Percentiles rank a stretch among this genome's conserved stretches.
phyloP scores from a whole-genome alignment of 257 asterid species.

The Nicotiana paniculata region DNA sequence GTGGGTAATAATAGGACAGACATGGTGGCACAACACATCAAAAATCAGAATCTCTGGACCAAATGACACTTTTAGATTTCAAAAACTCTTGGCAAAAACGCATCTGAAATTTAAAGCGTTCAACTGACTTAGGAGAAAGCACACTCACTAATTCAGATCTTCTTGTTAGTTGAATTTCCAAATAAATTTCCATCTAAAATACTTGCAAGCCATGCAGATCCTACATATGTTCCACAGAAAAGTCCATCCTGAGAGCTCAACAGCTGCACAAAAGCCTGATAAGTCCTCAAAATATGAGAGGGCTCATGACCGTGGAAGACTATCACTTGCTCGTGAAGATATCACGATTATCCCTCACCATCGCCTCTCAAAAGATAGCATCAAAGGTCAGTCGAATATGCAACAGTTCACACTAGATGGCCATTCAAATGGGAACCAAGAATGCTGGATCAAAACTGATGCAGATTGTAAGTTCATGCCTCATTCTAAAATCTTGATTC shows the following conservation, averaged over 20 bases:
- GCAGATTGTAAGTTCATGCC: slow-evolving; percentile 72
- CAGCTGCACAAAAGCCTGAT: slow-evolving; percentile 21
- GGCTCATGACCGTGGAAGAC: slow-evolving; percentile 29
- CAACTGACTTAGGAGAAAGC: not conserved
- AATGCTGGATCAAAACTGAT: slow-evolving; percentile 88
- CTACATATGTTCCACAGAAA: slow-evolving; percentile 83
- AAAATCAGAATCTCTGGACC: not conserved
- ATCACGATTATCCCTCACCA: slow-evolving; percentile 59
- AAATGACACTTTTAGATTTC: not conserved
- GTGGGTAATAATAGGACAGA: not conserved
- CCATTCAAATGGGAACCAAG: slow-evolving; percentile 41
- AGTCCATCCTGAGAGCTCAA: slow-evolving; percentile 85
- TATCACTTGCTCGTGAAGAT: slow-evolving; percentile 47
- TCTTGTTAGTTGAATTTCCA: not conserved
- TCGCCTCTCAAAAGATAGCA: slow-evolving; percentile 36
- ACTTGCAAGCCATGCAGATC: slow-evolving; percentile 44
- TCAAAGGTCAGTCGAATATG: slow-evolving; percentile 34
- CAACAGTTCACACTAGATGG: slow-evolving; percentile 26
- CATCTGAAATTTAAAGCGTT: not conserved
- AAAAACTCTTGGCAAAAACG: not conserved
- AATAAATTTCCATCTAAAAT: not conserved
- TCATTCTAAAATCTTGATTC: not conserved
- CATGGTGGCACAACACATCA: not conserved
- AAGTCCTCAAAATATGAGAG: slow-evolving; percentile 37
- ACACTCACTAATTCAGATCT: not conserved